phyloP scores from a whole-genome alignment of 2,329 filamentous ascomycete genomes.

The Botrytis pseudocinerea region DNA sequence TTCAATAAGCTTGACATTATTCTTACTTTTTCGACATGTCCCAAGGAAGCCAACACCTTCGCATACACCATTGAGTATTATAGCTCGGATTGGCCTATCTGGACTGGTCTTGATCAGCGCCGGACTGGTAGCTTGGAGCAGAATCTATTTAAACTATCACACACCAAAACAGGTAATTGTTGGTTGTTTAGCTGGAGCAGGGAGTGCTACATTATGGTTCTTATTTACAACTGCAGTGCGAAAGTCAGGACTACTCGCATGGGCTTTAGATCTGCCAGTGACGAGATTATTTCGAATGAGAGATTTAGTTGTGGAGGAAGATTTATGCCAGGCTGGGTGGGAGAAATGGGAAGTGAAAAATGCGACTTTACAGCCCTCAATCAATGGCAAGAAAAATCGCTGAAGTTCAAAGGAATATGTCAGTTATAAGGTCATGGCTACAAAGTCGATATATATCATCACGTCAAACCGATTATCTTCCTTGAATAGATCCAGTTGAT shows the following conservation, averaged over 20 bases:
- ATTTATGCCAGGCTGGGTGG: slow-evolving; percentile 90
- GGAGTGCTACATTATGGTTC: slow-evolving; percentile 80
- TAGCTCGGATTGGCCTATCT: slow-evolving; percentile 57
- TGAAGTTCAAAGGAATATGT: slow-evolving; percentile 26
- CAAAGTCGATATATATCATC: slow-evolving; percentile 4
- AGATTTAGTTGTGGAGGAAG: slow-evolving; percentile 84
- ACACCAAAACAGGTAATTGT: slow-evolving; percentile 84
- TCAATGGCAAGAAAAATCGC: slow-evolving; percentile 35
- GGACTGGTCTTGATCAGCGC: slow-evolving; percentile 62
- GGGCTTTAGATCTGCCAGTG: slow-evolving; percentile 66
- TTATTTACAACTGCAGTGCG: slow-evolving; percentile 65
- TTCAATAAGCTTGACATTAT: slow-evolving; percentile 78
- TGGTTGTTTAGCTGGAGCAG: slow-evolving; percentile 68
- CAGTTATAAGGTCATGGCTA: background rate
- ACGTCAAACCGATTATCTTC: background rate
- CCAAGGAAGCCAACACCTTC: slow-evolving; percentile 48
- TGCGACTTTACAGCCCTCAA: slow-evolving; percentile 40
- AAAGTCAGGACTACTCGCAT: slow-evolving; percentile 67
- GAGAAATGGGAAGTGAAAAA: slow-evolving; percentile 72
- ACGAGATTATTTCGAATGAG: slow-evolving; percentile 70
- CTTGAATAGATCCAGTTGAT: background rate
- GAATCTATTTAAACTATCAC: slow-evolving; percentile 92
- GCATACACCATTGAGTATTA: slow-evolving; percentile 58
- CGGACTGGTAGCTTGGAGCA: slow-evolving; percentile 72
- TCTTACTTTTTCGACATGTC: slow-evolving; percentile 78